phyloP scores from a whole-genome alignment of 2,329 filamentous ascomycete species.

The Pyrenophora graminea region DNA sequence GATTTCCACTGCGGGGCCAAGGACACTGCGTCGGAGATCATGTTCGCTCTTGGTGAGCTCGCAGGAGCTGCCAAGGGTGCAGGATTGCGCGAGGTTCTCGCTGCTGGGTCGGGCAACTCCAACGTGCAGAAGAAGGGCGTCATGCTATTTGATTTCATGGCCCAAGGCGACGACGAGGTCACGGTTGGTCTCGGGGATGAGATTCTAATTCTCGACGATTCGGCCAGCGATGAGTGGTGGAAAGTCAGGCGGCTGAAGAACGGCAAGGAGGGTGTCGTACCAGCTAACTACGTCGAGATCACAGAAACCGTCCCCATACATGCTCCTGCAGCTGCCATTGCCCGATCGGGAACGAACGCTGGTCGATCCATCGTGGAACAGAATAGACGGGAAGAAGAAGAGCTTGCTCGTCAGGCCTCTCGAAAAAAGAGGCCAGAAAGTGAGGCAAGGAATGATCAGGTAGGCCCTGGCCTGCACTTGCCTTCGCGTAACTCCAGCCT shows the following conservation, averaged over 20 bases:
- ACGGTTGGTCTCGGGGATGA: slow-evolving; percentile 89
- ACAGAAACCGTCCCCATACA: slow-evolving; percentile 67
- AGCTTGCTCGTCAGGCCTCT: slow-evolving; percentile 78
- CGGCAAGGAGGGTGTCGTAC: slow-evolving; percentile 92
- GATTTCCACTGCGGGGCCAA: slow-evolving; percentile 98
- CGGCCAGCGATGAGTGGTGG: slow-evolving; percentile 98
- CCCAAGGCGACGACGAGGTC: slow-evolving; percentile 94
- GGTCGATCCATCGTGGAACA: slow-evolving; percentile 75
- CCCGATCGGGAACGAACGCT: slow-evolving; percentile 61
- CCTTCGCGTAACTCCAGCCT: slow-evolving; percentile 81
- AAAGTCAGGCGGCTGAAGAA: slow-evolving; percentile 89
- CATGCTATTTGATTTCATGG: slow-evolving; percentile 94
- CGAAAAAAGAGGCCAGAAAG: slow-evolving; percentile 62
- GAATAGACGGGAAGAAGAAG: slow-evolving; percentile 76
- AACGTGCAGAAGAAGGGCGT: slow-evolving; percentile 76
- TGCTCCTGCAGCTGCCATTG: slow-evolving; percentile 52
- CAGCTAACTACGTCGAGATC: slow-evolving; percentile 93
- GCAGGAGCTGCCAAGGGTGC: slow-evolving; percentile 84
- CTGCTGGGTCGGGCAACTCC: slow-evolving; percentile 69
- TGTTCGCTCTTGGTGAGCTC: slow-evolving; percentile 83
- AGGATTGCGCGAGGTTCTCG: slow-evolving; percentile 80
- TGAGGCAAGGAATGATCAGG: slow-evolving; percentile 65
- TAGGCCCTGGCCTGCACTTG: slow-evolving; percentile 76
- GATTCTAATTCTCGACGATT: slow-evolving; percentile 85
- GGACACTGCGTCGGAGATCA: slow-evolving; percentile 94